Evolutionary conservation across 192 early-diverging fungal genomes (phyloP).

Genomic region (Radiomyces spectabilis): DNA sequence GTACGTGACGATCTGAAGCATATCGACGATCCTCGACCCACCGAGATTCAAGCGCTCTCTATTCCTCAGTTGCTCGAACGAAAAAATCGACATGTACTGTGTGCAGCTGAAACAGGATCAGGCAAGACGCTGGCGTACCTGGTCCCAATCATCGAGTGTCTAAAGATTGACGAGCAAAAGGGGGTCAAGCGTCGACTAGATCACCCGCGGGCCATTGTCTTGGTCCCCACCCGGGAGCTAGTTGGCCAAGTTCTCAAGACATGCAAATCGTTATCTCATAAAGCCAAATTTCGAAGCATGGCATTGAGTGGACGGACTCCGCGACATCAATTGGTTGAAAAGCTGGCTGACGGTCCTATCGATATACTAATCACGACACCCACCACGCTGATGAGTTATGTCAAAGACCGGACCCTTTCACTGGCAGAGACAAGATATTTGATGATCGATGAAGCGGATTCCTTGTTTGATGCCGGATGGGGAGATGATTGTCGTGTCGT

Average conservation of each 20-base stretch:
- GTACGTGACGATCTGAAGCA: conserved; percentile 19
- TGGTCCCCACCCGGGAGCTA: conserved; percentile 86
- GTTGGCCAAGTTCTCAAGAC: conserved; percentile 68
- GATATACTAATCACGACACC: conserved; percentile 87
- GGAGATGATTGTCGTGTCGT: conserved; percentile 54
- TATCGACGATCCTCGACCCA: conserved; percentile 47
- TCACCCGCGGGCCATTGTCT: conserved; percentile 74
- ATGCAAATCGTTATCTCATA: conserved; percentile 68
- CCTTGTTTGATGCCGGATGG: conserved; percentile 82
- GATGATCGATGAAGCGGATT: conserved; percentile 92
- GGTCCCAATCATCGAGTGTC: conserved; percentile 64
- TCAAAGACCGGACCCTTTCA: conserved; percentile 45
- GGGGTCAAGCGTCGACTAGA: conserved; percentile 53
- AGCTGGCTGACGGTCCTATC: conserved; percentile 53
- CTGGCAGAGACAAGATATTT: conserved; percentile 56
- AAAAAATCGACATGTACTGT: conserved; percentile 45
- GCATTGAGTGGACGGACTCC: conserved; percentile 46
- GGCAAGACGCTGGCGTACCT: conserved; percentile 92
- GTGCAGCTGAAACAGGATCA: conserved; percentile 85
- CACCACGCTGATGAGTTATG: conserved; percentile 52
- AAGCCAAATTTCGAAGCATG: conserved; percentile 57
- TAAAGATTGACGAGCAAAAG: conserved; percentile 61
- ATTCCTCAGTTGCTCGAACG: conserved; percentile 62
- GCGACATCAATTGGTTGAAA: conserved; percentile 35
- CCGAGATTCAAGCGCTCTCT: conserved; percentile 77